These are phyloP conservation scores for Macaranga tanarius DNA, from an alignment of 441 rosid genomes.

Conservation along the genomic window DNA sequence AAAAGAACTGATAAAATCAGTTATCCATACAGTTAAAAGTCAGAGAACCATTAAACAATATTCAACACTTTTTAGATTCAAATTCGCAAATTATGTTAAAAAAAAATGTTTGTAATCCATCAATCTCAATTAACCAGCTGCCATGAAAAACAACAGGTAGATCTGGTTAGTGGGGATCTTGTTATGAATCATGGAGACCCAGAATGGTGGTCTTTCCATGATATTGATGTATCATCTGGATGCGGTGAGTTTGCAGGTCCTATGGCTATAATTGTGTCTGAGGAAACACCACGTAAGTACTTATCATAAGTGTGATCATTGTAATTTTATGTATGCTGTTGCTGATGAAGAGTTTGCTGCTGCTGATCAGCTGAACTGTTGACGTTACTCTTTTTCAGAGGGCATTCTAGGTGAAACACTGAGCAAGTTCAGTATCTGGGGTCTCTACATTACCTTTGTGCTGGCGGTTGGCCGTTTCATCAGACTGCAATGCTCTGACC, in stretches of 20 bases:
- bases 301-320: neutral
- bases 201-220: conserved; percentile 96
- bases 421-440: conserved; percentile 99
- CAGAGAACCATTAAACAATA: too few relatives aligned
- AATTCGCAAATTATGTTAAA: neutral
- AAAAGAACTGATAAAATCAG: neutral
- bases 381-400: conserved; percentile 46
- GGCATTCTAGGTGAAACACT: conserved; percentile 98
- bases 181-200: conserved; percentile 60
- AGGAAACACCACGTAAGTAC: conserved; percentile 96
- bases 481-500: conserved; percentile 95
- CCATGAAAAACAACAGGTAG: conserved; percentile 24
- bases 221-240: conserved; percentile 62
- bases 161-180: conserved; percentile 80
- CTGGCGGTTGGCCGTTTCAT: conserved; percentile 98
- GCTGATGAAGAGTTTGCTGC: conserved; percentile 13
- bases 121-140: neutral
- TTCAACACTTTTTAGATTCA: neutral
- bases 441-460: conserved; percentile 97
- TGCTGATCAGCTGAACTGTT: conserved; percentile 16
- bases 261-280: conserved; percentile 83
- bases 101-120: too few relatives aligned
- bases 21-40: too few relatives aligned
- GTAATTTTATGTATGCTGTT: neutral
- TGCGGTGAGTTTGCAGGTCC: conserved; percentile 87